These are phyloP conservation scores for Nigrospora osmanthi DNA, from an alignment of 2,329 filamentous ascomycete species.

Conservation along the genomic window DNA sequence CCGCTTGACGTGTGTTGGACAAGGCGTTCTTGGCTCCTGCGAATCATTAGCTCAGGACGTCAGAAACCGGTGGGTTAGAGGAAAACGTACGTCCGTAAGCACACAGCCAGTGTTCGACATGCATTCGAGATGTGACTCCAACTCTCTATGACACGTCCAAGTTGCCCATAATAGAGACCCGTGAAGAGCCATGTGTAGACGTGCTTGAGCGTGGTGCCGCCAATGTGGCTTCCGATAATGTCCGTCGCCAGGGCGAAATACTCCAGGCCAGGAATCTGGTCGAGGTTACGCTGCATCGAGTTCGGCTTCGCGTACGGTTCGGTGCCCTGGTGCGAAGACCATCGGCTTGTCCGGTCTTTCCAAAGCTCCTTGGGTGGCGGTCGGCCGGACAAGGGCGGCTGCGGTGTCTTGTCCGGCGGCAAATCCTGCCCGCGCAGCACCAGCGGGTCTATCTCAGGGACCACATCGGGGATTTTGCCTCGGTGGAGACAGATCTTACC, in stretches of 20 bases:
- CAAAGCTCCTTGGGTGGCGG: constrained; percentile 45
- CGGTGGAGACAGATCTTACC: constrained; percentile 70
- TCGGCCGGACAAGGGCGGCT: constrained; percentile 37
- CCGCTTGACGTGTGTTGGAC: constrained; percentile 28
- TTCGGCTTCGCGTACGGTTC: constrained; percentile 17
- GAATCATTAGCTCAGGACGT: background rate
- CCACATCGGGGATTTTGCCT: constrained; percentile 48
- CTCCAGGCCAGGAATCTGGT: constrained; percentile 79
- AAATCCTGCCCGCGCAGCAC: constrained; percentile 26
- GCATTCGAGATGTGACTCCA: constrained; percentile 54
- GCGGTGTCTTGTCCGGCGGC: constrained; percentile 36
- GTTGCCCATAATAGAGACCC: constrained; percentile 80
- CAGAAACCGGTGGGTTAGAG: constrained; percentile 1
- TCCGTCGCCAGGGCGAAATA: constrained; percentile 84
- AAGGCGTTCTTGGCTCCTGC: constrained; percentile 41
- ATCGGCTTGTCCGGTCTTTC: constrained; percentile 34
- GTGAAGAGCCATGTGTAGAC: constrained; percentile 81
- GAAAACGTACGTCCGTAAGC: constrained; percentile 63
- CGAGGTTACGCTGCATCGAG: constrained; percentile 54
- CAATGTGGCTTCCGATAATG: constrained; percentile 75
- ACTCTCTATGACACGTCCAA: constrained; percentile 81
- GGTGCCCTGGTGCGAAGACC: constrained; percentile 41
- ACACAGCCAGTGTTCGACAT: constrained; percentile 54
- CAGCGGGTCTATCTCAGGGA: constrained; percentile 41
- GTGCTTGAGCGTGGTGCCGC: constrained; percentile 71